Conservation (phyloP, 331 rosid genomes). For the Quercus lobata region DNA sequence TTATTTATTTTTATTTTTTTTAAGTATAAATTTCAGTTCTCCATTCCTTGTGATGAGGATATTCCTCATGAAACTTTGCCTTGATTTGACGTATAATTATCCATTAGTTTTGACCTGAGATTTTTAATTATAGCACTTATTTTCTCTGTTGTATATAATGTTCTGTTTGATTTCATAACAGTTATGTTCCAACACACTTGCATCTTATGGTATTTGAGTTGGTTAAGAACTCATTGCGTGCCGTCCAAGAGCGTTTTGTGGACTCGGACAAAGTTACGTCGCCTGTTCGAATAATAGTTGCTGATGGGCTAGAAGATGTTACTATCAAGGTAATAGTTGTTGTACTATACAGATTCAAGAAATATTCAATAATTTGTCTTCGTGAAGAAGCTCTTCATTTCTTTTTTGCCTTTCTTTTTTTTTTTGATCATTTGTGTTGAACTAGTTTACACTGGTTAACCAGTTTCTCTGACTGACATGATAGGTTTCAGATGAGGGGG, state of each 20-base stretch:
- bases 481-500: conserved; percentile 96
- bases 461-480: conserved; percentile 17
- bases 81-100: neutral
- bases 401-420: neutral
- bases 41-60: neutral
- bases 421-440: neutral
- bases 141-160: neutral
- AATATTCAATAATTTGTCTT: neutral
- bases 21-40: neutral
- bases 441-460: conserved; percentile 1
- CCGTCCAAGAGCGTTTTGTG: conserved; percentile 78
- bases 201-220: conserved; percentile 95
- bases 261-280: conserved; percentile 69
- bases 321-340: conserved; percentile 65
- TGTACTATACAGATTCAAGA: neutral
- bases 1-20: neutral
- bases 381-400: neutral
- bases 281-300: conserved; percentile 74
- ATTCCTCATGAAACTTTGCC: neutral
- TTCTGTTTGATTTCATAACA: conserved; percentile 17
- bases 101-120: neutral
- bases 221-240: conserved; percentile 91
- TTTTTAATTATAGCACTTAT: neutral
- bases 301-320: conserved; percentile 92
- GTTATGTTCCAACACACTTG: conserved; percentile 87